Evolutionary conservation across 2,329 filamentous ascomycete genomes (phyloP), one percentile per base, ranked within the genome.

Genomic region (Xylariaceae sp.): DNA sequence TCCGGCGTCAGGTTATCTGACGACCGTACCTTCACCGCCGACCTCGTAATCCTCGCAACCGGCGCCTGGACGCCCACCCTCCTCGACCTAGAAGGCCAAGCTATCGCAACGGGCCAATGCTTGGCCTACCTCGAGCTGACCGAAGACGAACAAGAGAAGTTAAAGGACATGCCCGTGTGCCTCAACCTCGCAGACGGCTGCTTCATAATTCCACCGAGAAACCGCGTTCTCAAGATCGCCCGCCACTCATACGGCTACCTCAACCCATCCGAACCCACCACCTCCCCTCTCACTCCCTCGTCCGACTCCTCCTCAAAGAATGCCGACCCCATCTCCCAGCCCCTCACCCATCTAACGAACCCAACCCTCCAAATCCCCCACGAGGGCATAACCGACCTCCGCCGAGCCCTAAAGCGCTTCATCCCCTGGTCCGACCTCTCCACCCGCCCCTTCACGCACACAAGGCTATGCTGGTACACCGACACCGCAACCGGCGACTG

Each of bases 31-130:
- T 58, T 90, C 6, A 72, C 71, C 4, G 89, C 88, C 2, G 88
- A 90, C 53, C 76, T 96, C 7, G 86, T 89, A 33, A 76, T 97
- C 50, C 78, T 96, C 2, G 91, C 93, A 0, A 85, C 91, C 0
- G 93, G 93, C 14, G 91, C 93, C 5, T 97, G 93, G 92, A 90
- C 89, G 2, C 82, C 86, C 2, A 79, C 81, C 1, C 77, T 97
- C 18, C 73, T 97, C 50, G 88, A 96, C 69, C 75, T 97, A 1
- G 77, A 85, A 43, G 89, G 90, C 22, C 82, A 88, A 42, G 86
- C 85, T 38, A 81, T 87, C 57, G 88, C 92, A 2, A 96, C 90
- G 0, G 93, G 90, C 13, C 93, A 97, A 64, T 81, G 83, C 0
- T 67, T 97, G 22, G 87, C 81, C 12, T 97, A 95, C 72, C 74